These are phyloP conservation scores for Coccinonectria pachysandricola DNA, from an alignment of 2,329 filamentous ascomycete species.

Conservation along the genomic window DNA sequence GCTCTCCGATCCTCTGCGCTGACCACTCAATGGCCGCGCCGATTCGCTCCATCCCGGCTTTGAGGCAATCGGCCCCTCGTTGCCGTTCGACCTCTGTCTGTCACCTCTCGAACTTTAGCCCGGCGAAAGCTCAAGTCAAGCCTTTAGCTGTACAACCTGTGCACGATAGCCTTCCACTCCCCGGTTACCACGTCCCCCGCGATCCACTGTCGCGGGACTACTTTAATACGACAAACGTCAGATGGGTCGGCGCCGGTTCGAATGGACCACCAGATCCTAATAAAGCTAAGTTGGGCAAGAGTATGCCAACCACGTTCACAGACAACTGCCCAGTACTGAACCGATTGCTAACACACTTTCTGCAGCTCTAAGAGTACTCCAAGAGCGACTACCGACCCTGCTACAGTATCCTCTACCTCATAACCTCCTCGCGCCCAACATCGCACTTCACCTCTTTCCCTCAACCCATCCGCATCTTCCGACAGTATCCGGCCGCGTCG, in stretches of 20 bases:
- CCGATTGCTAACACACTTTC: too few relatives aligned
- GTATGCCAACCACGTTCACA: constrained; percentile 27
- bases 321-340: too few relatives aligned
- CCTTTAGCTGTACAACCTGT: constrained; percentile 8
- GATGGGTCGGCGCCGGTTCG: constrained; percentile 16
- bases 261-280: constrained; percentile 39
- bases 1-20: constrained; percentile 12
- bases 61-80: constrained; percentile 3
- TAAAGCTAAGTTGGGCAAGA: constrained; percentile 53
- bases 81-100: constrained; percentile 15
- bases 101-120: constrained; percentile 19
- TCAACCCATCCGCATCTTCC: constrained; percentile 81
- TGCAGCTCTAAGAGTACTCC: constrained; percentile 52
- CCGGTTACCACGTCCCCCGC: constrained; percentile 6
- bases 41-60: constrained; percentile 17
- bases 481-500: constrained; percentile 79
- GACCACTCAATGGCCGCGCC: constrained; percentile 26
- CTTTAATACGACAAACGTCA: constrained; percentile 23
- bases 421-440: constrained; percentile 66
- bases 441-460: constrained; percentile 60
- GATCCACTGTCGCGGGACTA: constrained; percentile 15
- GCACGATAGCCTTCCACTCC: constrained; percentile 2
- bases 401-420: constrained; percentile 59
- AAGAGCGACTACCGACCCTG: constrained; percentile 56
- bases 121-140: constrained; percentile 22